These are phyloP conservation scores for Aspergillus egyptiacus DNA, from an alignment of 495 filamentous ascomycete genomes.

Conservation along the genomic window DNA sequence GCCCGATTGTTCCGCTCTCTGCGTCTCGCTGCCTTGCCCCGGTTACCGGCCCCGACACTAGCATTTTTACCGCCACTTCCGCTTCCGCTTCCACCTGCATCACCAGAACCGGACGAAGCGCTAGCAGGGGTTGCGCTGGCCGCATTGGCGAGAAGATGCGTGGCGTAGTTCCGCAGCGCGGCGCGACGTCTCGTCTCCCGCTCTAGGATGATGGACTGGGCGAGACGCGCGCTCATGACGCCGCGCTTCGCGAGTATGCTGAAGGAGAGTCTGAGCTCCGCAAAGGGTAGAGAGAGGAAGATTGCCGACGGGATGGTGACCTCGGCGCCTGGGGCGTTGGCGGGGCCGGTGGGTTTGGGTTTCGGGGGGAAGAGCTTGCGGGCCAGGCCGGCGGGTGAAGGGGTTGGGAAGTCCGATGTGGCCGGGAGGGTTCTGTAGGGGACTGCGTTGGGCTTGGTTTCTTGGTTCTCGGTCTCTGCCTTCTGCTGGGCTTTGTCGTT, in stretches of 20 bases:
- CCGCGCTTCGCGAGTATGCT: conserved; percentile 10
- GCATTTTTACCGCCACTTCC: not conserved
- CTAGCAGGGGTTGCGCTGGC: not conserved
- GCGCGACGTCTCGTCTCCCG: conserved; percentile 26
- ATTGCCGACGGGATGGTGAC: conserved; percentile 21
- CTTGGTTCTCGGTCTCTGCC: not conserved
- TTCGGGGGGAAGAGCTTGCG: no score
- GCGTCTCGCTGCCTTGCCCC: no score
- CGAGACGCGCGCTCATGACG: conserved; percentile 11
- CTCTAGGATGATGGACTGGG: conserved; percentile 18
- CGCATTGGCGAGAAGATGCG: not conserved
- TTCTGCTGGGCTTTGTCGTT: not conserved
- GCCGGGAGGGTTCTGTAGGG: no score
- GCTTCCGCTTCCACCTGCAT: not conserved
- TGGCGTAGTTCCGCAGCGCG: conserved; percentile 16
- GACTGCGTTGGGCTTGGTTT: no score
- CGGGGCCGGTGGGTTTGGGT: not conserved
- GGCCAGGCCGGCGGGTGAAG: no score
- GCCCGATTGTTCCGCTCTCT: not conserved
- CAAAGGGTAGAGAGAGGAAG: conserved; percentile 22
- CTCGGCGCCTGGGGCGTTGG: conserved; percentile 8
- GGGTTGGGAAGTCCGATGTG: no score
- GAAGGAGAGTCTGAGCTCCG: conserved; percentile 14
- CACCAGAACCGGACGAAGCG: not conserved
- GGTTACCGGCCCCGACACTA: no score